Conservation (phyloP, 208 protist species). For the Wallacemonas sp. region DNA sequence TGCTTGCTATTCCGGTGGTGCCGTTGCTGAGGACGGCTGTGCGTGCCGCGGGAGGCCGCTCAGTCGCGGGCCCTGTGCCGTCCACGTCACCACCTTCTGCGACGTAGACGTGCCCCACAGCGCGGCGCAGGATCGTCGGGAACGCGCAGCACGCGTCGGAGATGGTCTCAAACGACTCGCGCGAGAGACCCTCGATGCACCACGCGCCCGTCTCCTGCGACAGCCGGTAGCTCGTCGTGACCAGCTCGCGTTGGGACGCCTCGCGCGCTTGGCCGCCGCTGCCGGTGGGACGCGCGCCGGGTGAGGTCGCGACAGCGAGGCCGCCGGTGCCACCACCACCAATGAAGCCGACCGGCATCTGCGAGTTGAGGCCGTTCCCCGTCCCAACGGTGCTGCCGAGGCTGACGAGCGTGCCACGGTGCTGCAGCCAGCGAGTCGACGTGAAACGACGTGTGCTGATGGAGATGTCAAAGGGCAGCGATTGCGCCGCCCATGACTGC, state of each 20-base stretch:
- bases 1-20: background rate
- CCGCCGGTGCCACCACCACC: background rate
- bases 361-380: background rate
- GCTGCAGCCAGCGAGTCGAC: conserved; percentile 7
- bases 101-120: background rate
- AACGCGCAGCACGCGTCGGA: conserved; percentile 70
- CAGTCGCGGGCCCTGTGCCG: conserved; percentile 17
- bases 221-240: conserved; percentile 49
- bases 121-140: conserved; percentile 54
- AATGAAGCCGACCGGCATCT: background rate
- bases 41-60: background rate
- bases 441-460: conserved; percentile 13
- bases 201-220: conserved; percentile 75
- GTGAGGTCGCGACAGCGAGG: background rate
- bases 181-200: conserved; percentile 63
- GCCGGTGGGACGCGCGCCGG: background rate
- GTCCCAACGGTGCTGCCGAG: conserved; percentile 3
- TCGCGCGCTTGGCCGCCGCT: background rate
- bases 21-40: background rate
- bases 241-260: conserved; percentile 7
- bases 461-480: conserved; percentile 5
- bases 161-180: conserved; percentile 69
- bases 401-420: conserved; percentile 9
- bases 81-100: background rate
- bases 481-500: conserved; percentile 1